Base-by-base conservation (phyloP, 139 green algal genomes). In the Volvox reticuliferus region DNA sequence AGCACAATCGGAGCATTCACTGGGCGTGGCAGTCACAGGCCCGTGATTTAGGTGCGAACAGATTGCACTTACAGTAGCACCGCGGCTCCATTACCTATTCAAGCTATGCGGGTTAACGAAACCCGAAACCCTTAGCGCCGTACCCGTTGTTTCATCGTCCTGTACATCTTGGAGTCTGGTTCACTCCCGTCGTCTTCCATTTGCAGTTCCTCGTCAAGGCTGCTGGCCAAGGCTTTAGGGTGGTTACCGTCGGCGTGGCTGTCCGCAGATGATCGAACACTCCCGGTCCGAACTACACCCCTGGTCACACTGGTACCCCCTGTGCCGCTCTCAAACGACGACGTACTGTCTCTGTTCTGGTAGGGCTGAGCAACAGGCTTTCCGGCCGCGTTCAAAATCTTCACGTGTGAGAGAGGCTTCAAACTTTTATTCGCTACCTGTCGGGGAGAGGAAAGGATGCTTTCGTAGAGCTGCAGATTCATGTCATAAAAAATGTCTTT, bases 161-260 rank as follows among this genome's bases (percentile, higher is more conserved):
- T 61, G 76, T 86, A 91, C 87, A 91, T 78, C 76, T 91, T 91
- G 22, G 87, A 86, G 32, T 91, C 76, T 0, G 87, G 87, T n/a
- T 85, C 73, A 12, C 36, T 16, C 0, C 71, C 76, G 32, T 26
- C 35, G 1, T 83, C 73, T 13, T 63, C 26, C 30, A n/a, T 22
- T 32, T 65, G 32, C 9, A 76, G 50, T 22, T 84, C n/a, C 30
- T 90, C 73, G 0, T 73, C 21, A 55, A 35, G 33, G 78, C 20
- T 67, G 35, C 65, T 12, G 24, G 21, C 21, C 65, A 73, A 28
- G 65, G 65, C 65, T 2, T 73, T 73, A 24, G 21, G 21, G 65
- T 30, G 19, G 62, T 19, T 9, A 28, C 65, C 65, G 65, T 73
- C 65, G 65, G 21, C 24, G 2, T 73, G 65, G 65, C 21, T 28